Base-by-base conservation (phyloP, 2,329 filamentous ascomycete species). In the Drechslerella dactyloides region DNA sequence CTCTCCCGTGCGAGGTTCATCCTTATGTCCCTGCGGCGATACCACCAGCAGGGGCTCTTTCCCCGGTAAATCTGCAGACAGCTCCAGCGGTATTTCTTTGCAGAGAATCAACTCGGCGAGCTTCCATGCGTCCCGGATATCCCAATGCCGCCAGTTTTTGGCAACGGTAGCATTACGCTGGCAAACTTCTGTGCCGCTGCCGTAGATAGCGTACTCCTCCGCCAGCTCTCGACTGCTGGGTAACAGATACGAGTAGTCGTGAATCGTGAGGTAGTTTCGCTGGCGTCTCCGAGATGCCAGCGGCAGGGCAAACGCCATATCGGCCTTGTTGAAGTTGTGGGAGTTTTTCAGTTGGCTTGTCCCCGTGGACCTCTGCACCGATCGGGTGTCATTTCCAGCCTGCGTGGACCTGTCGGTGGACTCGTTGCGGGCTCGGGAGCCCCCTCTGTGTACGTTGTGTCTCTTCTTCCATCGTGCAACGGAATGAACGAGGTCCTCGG, bases 101-200 rank as follows among this genome's bases (percentile, higher is more conserved):
- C 87, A 87, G 51, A 97, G 81, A 4, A 97, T 83, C 66, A 97
- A 82, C 17, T 86, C 88, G 61, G 91, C 83, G 74, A 97, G 89
- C 54, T 85, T 86, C 94, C 94, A 99, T 5, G 96, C 85, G 75
- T 91, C 86, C 24, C 89, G 88, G 30, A 96, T 80, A 74, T 96
- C 90, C 13, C 83, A 79, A 74, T 86, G 85, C 2, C 89, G 90
- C 75, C 89, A 84, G 73, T 86, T 87, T 75, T 87, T 84, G 7
- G 93, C 93, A 51, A 96, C 87, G 0, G 81, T 81, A 7, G 92
- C 90, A 78, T 99, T 99, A 76, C 96, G 89, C 50, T 85, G 83
- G 79, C 93, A 97, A 2, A 96, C 87, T 40, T 89, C 85, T n/a
- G 87, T 85, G 0, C 90, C 89, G 72, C 92, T 87, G 2, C 92